Percentiles rank a stretch among this genome's conserved stretches.
These are phyloP conservation scores for Ophiocordyceps camponoti-leonardi DNA, from an alignment of 2,329 filamentous ascomycete genomes.

Conservation along the genomic window DNA sequence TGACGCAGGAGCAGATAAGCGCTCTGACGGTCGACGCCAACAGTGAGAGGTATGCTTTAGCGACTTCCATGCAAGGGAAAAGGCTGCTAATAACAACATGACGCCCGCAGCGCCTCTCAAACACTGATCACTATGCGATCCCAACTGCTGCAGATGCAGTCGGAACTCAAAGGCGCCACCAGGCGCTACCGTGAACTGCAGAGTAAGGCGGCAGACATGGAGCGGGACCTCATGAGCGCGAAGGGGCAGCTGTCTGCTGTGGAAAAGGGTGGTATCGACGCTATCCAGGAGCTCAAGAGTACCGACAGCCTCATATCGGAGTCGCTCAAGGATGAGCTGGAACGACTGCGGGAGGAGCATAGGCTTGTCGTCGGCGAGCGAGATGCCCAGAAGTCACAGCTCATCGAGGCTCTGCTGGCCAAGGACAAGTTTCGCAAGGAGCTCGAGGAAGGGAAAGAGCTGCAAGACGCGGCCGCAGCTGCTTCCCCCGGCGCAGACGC, in stretches of 20 bases:
- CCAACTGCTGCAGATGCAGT: constrained; percentile 23
- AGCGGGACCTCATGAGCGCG: constrained; percentile 35
- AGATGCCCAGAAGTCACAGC: constrained; percentile 40
- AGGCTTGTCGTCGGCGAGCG: constrained; percentile 30
- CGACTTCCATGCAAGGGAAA: neutral
- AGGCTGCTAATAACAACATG: constrained; percentile 23
- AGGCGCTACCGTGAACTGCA: constrained; percentile 25
- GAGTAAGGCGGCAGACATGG: constrained; percentile 30
- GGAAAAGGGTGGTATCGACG: constrained; percentile 34
- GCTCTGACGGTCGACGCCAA: constrained; percentile 32
- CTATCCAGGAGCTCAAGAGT: constrained; percentile 39
- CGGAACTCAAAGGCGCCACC: constrained; percentile 30
- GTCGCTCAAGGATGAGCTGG: constrained; percentile 40
- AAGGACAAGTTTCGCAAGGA: constrained; percentile 43
- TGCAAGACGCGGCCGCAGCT: constrained; percentile 18
- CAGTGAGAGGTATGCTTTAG: constrained; percentile 37
- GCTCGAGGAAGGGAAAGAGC: constrained; percentile 26
- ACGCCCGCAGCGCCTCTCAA: constrained; percentile 28
- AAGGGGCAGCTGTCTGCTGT: constrained; percentile 37
- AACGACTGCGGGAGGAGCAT: constrained; percentile 33
- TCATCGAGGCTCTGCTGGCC: constrained; percentile 40
- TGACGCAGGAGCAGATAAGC: constrained; percentile 39
- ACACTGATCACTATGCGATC: constrained; percentile 34
- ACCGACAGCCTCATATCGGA: constrained; percentile 40
- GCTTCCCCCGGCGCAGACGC: constrained; percentile 16